phyloP scores from a whole-genome alignment of 768 basidiomycete species.

The Trametes sanguinea region DNA sequence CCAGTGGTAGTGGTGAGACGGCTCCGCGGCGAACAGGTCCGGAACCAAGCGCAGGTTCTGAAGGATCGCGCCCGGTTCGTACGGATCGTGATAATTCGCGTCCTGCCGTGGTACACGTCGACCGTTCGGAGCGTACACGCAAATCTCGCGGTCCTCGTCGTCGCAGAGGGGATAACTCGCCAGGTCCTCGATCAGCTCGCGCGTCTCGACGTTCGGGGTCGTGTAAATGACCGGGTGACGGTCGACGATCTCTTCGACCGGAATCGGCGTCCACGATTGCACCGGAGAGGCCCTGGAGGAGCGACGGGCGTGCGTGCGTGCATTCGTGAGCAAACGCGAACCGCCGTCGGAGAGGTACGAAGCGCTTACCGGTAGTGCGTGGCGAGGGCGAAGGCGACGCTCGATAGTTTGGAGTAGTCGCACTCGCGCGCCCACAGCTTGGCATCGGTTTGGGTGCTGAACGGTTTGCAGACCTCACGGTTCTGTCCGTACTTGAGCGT shows the following conservation, averaged over 20 bases:
- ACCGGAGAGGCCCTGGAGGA: background rate
- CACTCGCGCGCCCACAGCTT: background rate
- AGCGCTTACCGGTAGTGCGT: conserved; percentile 1
- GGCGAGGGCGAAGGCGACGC: background rate
- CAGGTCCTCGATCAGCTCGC: background rate
- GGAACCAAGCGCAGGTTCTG: background rate
- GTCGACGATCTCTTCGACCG: background rate
- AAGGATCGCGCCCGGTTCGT: background rate
- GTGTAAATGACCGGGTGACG: background rate
- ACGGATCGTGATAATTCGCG: background rate
- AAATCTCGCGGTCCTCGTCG: background rate
- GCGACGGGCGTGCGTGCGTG: too few species aligned
- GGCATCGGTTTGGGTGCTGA: background rate
- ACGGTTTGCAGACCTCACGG: background rate
- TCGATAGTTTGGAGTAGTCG: background rate
- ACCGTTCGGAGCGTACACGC: background rate
- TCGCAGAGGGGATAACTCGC: background rate
- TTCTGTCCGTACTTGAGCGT: background rate
- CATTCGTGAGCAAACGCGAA: background rate
- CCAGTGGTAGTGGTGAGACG: background rate
- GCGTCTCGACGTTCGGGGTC: background rate
- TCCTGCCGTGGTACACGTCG: background rate
- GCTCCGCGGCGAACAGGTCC: background rate
- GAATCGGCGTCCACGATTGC: too few species aligned
- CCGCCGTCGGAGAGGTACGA: too few species aligned